Percentiles rank a stretch among this genome's conserved stretches.
Conservation (phyloP, 306 rosid genomes). For the Amphicarpaea edgeworthii region DNA sequence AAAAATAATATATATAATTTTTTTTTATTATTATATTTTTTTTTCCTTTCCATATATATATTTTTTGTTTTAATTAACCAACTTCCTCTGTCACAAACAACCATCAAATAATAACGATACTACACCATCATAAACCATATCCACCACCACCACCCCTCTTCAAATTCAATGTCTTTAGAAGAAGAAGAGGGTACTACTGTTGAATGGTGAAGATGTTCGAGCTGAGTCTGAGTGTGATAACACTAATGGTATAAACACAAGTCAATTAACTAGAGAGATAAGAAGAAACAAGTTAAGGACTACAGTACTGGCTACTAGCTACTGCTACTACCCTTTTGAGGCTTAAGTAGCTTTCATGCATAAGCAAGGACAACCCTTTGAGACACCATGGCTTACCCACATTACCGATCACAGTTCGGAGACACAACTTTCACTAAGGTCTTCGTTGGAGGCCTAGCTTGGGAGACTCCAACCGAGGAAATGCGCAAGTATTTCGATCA, state of each 20-base stretch:
- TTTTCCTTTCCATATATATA: neutral
- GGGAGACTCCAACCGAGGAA: conserved; percentile 97
- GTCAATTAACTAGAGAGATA: too few relatives aligned
- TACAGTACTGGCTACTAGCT: too few relatives aligned
- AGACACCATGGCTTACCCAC: conserved; percentile 72
- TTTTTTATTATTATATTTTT: too few relatives aligned
- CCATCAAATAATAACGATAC: conserved; percentile 42
- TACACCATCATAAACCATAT: conserved; percentile 52
- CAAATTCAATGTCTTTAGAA: neutral
- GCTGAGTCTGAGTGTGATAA: too few relatives aligned
- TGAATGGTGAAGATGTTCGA: too few relatives aligned
- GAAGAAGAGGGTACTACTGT: too few relatives aligned
- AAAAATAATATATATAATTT: too few relatives aligned
- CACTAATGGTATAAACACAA: too few relatives aligned
- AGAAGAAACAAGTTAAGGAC: too few relatives aligned
- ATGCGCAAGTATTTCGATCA: conserved; percentile 82
- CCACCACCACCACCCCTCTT: conserved; percentile 23
- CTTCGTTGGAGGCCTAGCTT: conserved; percentile 95
- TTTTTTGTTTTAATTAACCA: conserved; percentile 50
- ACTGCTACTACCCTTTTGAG: neutral
- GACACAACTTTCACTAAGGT: conserved; percentile 92
- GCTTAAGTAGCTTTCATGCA: conserved; percentile 47
- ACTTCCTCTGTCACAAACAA: conserved; percentile 52
- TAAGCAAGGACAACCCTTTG: conserved; percentile 19
- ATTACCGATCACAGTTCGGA: conserved; percentile 92